Evolutionary conservation across 2,329 filamentous ascomycete species (phyloP).

Genomic region (Lasiodiplodia hormozganensis): DNA sequence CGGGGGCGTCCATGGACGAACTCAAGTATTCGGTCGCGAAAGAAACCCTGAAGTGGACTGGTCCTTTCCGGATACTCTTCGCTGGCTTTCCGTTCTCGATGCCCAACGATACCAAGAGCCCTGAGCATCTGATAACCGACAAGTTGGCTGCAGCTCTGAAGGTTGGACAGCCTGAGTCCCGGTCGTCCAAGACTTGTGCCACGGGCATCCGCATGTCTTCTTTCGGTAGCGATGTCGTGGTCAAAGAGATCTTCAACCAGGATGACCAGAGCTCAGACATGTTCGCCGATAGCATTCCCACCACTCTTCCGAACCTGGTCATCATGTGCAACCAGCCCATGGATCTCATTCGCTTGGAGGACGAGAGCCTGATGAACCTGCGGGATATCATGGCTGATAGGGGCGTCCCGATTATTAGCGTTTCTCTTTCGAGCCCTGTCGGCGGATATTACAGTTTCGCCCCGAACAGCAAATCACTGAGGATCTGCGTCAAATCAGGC

Average conservation of each 20-base stretch:
- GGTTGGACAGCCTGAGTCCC: constrained; percentile 11
- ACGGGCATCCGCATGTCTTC: constrained; percentile 39
- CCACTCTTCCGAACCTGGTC: constrained; percentile 17
- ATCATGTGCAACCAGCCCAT: constrained; percentile 17
- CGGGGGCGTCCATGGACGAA: constrained; percentile 15
- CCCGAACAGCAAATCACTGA: constrained; percentile 37
- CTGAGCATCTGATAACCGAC: constrained; percentile 18
- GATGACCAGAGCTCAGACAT: constrained; percentile 14
- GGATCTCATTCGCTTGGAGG: constrained; percentile 10
- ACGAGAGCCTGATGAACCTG: constrained; percentile 16
- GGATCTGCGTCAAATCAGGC: constrained; percentile 42
- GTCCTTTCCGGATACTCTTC: constrained; percentile 22
- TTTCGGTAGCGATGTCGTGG: constrained; percentile 18
- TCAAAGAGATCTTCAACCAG: constrained; percentile 24
- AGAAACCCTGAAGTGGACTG: constrained; percentile 8
- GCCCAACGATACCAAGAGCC: constrained; percentile 9
- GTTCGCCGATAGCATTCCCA: constrained; percentile 14
- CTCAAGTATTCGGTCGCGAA: constrained; percentile 20
- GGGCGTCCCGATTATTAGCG: constrained; percentile 41
- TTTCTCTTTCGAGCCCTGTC: constrained; percentile 35
- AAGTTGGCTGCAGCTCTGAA: constrained; percentile 14
- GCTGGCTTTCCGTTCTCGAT: constrained; percentile 21
- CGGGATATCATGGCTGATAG: constrained; percentile 37
- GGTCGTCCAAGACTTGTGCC: constrained; percentile 2
- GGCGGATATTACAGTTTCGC: constrained; percentile 18